Evolutionary conservation across 192 early-diverging fungal species (phyloP), one percentile per base, ranked within the genome.

Genomic region (Powellomyces hirtus): DNA sequence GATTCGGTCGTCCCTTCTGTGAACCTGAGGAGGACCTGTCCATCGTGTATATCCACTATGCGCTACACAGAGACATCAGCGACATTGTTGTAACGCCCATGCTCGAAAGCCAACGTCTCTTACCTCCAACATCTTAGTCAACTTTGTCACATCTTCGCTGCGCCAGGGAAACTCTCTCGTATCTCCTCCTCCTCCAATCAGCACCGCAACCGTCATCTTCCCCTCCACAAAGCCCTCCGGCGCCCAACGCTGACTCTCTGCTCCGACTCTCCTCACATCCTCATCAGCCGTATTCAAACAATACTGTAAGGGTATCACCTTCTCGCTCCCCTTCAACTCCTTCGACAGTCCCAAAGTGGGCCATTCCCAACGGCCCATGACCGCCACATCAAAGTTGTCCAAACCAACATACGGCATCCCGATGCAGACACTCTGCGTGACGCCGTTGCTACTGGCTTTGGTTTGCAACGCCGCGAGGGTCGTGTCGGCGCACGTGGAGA

Each of bases 401-500:
- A 66, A 18, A 6, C n/a, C 20, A 2, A 73, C 71, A 37, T 66
- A 73, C 3, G 71, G 71, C 40, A 37, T 45, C 11, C 45, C 37
- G 29, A 73, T n/a, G 42, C 40, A 44, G 13, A 68, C 55, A 16
- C 55, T 34, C 16, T 22, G 20, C 14, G 49, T 35, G 18, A 26
- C 7, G 2, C 40, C 34, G 24, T 38, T 34, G 35, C 36, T 50
- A 37, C 51, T 50, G 35, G 36, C 46, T 38, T 64, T 63, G 8
- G 58, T 36, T 14, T 73, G 71, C 37, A 73, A 46, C 1, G 62
- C 56, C 14, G 71, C 71, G 0, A 73, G 46, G 1, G 71, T 73
- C 31, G 71, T 73, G 10, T 66, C 56, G 10, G 34, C 42, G 56
- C 71, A 73, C 3, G 71, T 52, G 14, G 49, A 38, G 1, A 73